Evolutionary conservation across 2,329 filamentous ascomycete species (phyloP), one percentile per base, ranked within the genome.

Genomic region (Fusarium ambrosium): DNA sequence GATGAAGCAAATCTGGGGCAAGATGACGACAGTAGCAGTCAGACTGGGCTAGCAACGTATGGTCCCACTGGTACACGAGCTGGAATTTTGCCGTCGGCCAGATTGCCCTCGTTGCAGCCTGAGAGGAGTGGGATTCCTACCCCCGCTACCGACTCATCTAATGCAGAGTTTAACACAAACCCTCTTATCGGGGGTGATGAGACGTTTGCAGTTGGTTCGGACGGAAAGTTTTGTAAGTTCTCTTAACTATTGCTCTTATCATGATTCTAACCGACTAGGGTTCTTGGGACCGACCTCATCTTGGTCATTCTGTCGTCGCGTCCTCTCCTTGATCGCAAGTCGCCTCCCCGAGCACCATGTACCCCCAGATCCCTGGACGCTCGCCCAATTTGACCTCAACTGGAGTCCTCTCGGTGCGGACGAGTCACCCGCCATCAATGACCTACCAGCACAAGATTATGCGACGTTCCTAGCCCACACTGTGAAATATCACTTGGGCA

Each of bases 111-210:
- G 0, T 1, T 48, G 2, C 43, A 48, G 16, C 45, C 24, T 2
- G 45, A 29, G 16, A 51, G 53, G 27, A 34, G 51, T 8, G 51
- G 16, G 51, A 55, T 55, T 32, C 51, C 51, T 13, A 55, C 51
- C 6, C 51, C 51, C 1, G n/a, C 16, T 1, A 32, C 51, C 6
- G 53, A 56, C 18, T 10, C 53, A n/a, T 34, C 29, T 4, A 34
- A 36, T 22, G 4, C 13, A 34, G 53, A 34, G n/a, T 56, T 56
- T 34, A 56, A 34, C 53, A 56, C 27, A 1, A 56, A 56, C 6
- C 53, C 53, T 6, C 53, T 56, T 0, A 56, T 56, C 16, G 32
- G 53, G 4, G 53, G 53, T 4, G 32, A 36, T 56, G 53, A 56
- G 2, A 56, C 29, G n/a, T 56, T 56, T 18, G 53, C 53, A 4